Base-by-base conservation (phyloP, 768 basidiomycete genomes). In the Psilocybe subaeruginosa region DNA sequence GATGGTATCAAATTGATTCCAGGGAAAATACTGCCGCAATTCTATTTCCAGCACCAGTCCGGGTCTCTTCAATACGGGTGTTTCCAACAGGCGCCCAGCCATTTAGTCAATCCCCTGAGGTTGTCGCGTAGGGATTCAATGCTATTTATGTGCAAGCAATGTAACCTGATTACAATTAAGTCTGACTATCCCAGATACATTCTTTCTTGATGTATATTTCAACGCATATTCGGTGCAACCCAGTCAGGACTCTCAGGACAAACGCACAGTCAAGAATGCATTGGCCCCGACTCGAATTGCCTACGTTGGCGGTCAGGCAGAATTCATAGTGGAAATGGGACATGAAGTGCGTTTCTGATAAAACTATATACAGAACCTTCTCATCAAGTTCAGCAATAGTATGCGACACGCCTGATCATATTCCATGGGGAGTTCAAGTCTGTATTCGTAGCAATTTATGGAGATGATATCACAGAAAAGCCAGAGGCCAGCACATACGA, bases 341-440 rank as follows among this genome's bases (percentile, higher is more conserved):
- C 51, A 71, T 8, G 89, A 92, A 74, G 92, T 86, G 66, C 58
- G 83, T 76, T 29, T 8, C 49, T 11, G 51, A 53, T 39, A 29
- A 5, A 16, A 37, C 37, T 29, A 54, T 41, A 56, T 33, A 52
- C 16, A 8, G 11, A 45, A 56, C 7, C n/a, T n/a, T 31, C 48
- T 17, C 14, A 54, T 46, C 43, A 30, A 59, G 49, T 14, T 35
- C 46, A 53, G 45, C 33, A 60, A 19, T 56, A 91, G 89, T 86
- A 83, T 70, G 84, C 87, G 3, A 92, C 91, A 19, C 87, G 92
- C 47, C 78, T 93, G 31, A 87, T 94, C 82, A 90, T 93, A 59
- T 80, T 94, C 63, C 88, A 87, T 68, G 92, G 92, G n/a, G 77
- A 83, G 37, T 93, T 92, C 71, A 75, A 84, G 52, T 77, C 76